phyloP scores from a whole-genome alignment of 495 filamentous ascomycete species.

The Geopyxis carbonaria region DNA sequence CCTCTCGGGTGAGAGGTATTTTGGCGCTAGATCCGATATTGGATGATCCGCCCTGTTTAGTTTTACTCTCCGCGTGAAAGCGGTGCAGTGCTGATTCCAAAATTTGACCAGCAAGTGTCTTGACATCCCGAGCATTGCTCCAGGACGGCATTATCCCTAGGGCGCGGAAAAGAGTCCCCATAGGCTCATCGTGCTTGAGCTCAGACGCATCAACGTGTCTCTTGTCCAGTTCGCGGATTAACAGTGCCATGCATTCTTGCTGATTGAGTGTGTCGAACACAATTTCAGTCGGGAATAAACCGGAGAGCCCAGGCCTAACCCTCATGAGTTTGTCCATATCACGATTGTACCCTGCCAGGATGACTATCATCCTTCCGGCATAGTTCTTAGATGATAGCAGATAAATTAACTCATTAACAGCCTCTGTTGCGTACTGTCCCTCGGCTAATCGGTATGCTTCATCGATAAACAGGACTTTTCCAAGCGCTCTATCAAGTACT shows the following conservation, averaged over 20 bases:
- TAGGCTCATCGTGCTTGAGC: too few species aligned
- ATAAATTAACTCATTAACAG: constrained; percentile 58
- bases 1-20: too few species aligned
- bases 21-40: too few species aligned
- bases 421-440: constrained; percentile 47
- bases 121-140: constrained; percentile 34
- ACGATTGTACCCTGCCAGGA: constrained; percentile 54
- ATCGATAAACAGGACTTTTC: constrained; percentile 50
- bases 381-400: constrained; percentile 47
- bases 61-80: too few species aligned
- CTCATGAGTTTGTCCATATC: constrained; percentile 56
- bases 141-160: constrained; percentile 24
- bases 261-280: constrained; percentile 30
- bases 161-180: too few species aligned
- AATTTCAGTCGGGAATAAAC: constrained; percentile 42
- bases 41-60: too few species aligned
- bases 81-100: too few species aligned
- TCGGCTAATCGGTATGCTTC: constrained; percentile 47
- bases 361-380: constrained; percentile 46
- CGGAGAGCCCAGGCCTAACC: constrained; percentile 41
- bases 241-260: constrained; percentile 32
- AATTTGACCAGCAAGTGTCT: constrained; percentile 27
- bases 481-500: constrained; percentile 41
- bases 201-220: constrained; percentile 5
- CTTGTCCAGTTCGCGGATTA: constrained; percentile 22